phyloP scores from a whole-genome alignment of 805 yeast genomes.

The Cyberlindnera galapagoensis region DNA sequence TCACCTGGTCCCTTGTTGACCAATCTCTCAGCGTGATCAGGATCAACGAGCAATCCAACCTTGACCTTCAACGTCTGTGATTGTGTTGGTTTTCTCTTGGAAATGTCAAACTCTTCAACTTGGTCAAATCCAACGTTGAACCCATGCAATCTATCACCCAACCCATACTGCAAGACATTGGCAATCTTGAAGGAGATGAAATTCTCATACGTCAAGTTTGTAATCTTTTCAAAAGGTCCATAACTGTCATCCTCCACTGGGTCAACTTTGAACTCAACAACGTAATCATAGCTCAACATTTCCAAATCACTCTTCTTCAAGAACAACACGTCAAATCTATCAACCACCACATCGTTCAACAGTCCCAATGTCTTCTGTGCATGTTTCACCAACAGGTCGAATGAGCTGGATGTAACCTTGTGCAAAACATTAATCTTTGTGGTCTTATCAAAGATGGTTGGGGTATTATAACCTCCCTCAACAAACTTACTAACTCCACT shows the following conservation, averaged over 20 bases:
- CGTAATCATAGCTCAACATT: conserved; percentile 59
- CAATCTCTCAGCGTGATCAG: conserved; percentile 69
- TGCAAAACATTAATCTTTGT: conserved; percentile 75
- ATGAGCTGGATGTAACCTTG: conserved; percentile 70
- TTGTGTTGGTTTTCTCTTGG: conserved; percentile 47
- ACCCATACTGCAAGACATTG: conserved; percentile 47
- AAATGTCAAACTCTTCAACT: conserved; percentile 26
- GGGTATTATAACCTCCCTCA: conserved; percentile 60
- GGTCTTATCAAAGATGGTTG: conserved; percentile 69
- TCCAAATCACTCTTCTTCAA: conserved; percentile 50
- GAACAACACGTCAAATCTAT: conserved; percentile 75
- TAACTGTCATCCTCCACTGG: conserved; percentile 38
- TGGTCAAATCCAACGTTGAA: conserved; percentile 29
- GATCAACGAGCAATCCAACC: conserved; percentile 63
- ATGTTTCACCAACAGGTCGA: conserved; percentile 50
- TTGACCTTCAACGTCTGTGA: conserved; percentile 28
- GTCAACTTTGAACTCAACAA: conserved; percentile 41
- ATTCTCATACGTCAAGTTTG: conserved; percentile 63
- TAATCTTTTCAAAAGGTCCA: conserved; percentile 65
- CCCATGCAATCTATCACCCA: conserved; percentile 40
- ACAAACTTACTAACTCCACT: conserved; percentile 32
- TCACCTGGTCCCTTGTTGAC: conserved; percentile 85
- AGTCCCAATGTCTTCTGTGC: conserved; percentile 64
- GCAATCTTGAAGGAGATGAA: conserved; percentile 57
- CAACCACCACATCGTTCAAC: conserved; percentile 73